A percentile compares a stretch with the other conserved stretches of the same genome.
Evolutionary conservation across 768 basidiomycete genomes (phyloP).

Genomic region (Boletus vinaceobasis): DNA sequence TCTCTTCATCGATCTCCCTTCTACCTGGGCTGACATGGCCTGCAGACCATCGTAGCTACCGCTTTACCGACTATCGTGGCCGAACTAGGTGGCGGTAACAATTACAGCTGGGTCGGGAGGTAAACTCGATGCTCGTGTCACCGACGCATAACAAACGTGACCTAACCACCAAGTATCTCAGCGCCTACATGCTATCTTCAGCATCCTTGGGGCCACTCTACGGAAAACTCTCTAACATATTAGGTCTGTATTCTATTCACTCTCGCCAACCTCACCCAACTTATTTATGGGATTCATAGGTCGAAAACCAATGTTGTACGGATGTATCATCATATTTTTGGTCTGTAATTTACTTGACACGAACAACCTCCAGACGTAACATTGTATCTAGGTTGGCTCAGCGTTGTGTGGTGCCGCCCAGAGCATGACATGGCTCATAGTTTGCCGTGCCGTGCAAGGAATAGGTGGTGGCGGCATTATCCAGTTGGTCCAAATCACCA

Average conservation of each 20-base stretch:
- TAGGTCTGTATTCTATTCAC: constrained; percentile 24
- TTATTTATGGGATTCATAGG: constrained; percentile 18
- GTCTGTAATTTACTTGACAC: constrained; percentile 13
- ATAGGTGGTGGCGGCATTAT: constrained; percentile 40
- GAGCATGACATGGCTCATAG: constrained; percentile 41
- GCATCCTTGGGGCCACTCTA: constrained; percentile 43
- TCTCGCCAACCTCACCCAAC: background rate
- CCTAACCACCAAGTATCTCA: constrained; percentile 10
- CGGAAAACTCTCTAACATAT: constrained; percentile 45
- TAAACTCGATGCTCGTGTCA: constrained; percentile 8
- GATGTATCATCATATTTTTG: constrained; percentile 37
- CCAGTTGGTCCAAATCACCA: constrained; percentile 36
- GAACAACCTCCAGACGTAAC: background rate
- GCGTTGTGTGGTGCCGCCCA: constrained; percentile 44
- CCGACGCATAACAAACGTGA: background rate
- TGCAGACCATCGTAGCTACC: constrained; percentile 45
- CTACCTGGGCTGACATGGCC: background rate
- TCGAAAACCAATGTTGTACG: constrained; percentile 37
- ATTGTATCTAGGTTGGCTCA: constrained; percentile 31
- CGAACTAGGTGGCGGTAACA: constrained; percentile 41
- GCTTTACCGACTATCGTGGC: constrained; percentile 49
- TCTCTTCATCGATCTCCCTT: background rate
- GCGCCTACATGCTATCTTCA: constrained; percentile 47
- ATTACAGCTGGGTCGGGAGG: constrained; percentile 52
- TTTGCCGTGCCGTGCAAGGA: constrained; percentile 41